Conservation (phyloP, 164 flowering plant species). For the Tetracentron sinense region DNA sequence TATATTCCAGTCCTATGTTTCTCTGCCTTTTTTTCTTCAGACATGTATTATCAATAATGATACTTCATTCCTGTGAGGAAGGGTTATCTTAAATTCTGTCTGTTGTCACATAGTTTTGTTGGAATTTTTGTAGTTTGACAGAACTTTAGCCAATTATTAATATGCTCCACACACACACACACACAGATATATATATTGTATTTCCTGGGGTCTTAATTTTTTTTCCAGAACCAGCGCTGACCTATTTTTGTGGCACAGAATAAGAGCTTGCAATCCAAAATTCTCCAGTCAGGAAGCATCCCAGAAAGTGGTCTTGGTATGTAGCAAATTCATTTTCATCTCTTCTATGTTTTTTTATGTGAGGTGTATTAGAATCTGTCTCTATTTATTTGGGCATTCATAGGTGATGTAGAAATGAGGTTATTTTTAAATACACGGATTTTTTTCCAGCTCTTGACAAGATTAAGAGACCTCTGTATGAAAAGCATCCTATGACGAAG, state of each 20-base stretch:
- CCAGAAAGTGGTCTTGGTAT: constrained; percentile 57
- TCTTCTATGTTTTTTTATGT: neutral
- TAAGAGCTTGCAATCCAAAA: constrained; percentile 51
- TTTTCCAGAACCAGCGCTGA: neutral
- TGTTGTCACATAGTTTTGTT: neutral
- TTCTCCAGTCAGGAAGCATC: constrained; percentile 54
- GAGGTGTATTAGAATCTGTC: neutral
- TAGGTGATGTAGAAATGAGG: neutral
- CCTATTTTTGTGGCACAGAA: constrained; percentile 39
- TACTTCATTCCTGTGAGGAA: neutral
- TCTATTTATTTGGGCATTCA: neutral
- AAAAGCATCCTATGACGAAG: constrained; percentile 87
- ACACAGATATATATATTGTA: no score
- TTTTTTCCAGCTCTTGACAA: constrained; percentile 62
- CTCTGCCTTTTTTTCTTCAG: neutral
- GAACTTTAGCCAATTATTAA: neutral
- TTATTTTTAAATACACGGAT: neutral
- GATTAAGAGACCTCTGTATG: constrained; percentile 75
- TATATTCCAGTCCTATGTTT: constrained; percentile 19
- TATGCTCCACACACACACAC: neutral
- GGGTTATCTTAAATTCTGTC: neutral
- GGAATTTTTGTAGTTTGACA: neutral
- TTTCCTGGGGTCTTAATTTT: neutral
- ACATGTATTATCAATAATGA: neutral
- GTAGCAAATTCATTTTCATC: neutral